Evolutionary conservation across 495 filamentous ascomycete species (phyloP), one percentile per base, ranked within the genome.

Genomic region (Lichina pygmaea): DNA sequence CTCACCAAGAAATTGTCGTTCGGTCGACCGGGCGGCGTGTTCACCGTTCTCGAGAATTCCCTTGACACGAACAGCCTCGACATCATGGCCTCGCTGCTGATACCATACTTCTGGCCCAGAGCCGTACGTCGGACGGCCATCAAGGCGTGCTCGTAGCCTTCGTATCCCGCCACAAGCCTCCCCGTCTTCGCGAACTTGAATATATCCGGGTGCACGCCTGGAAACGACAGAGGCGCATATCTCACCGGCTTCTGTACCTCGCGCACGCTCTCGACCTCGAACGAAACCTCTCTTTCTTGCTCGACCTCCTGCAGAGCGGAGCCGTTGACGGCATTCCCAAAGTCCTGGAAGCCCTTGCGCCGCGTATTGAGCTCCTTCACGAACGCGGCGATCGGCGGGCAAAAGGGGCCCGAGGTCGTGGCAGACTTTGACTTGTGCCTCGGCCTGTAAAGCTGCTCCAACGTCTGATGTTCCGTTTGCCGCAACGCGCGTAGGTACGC

Each of bases 241-340:
- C 56, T 51, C 2, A 50, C 12, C 2, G 55, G 63, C 41, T 55
- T 59, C 48, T 66, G 58, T 1, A 63, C 48, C 41, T 64, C 51
- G 0, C 63, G 58, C 7, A 65, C 55, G 4, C 39, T 45, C 46
- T 66, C 63, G 0, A 62, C 57, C 47, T 66, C 52, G 32, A 57
- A 53, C 6, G 48, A 58, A 17, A 65, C 57, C 47, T 66, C 63
- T 32, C 60, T 41, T 46, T 66, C 63, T 50, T 66, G 63, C 42
- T 66, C 63, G 2, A 66, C 63, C 49, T 66, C 63, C 44, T 64
- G 51, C 11, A 64, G 50, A 2, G 56, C 59, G 13, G 59, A 60
- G 2, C 46, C 47, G 45, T 63, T 58, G 16, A 64, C 49, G 0
- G 53, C 53, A 45, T 53, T 51, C 5, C 55, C 55, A 13, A 44